Percentiles rank a stretch among this genome's conserved stretches.
Conservation (phyloP, 2,329 filamentous ascomycete species). For the Chaetomium sp. region DNA sequence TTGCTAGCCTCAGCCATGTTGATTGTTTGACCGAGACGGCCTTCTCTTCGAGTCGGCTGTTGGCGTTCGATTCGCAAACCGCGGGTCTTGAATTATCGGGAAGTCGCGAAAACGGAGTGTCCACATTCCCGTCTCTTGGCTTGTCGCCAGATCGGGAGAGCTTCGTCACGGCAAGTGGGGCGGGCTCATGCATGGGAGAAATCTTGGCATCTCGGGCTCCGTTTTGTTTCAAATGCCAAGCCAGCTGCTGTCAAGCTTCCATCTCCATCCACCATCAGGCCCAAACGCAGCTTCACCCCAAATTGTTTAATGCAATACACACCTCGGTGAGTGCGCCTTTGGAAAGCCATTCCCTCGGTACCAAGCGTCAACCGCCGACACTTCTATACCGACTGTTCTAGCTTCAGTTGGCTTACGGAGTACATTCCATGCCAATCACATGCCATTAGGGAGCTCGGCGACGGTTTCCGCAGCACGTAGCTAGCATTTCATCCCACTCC, state of each 20-base stretch:
- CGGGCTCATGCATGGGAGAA: neutral
- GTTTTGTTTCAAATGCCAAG: neutral
- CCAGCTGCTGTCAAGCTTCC: neutral
- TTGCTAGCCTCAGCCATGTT: conserved; percentile 39
- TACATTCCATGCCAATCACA: neutral
- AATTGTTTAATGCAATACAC: no score
- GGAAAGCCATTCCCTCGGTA: no score
- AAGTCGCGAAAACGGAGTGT: neutral
- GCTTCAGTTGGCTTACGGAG: no score
- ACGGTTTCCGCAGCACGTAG: no score
- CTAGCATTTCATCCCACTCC: no score
- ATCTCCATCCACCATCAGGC: no score
- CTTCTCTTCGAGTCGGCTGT: neutral
- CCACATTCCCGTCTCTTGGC: neutral
- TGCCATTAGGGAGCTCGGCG: neutral
- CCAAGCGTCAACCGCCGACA: no score
- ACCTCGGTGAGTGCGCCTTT: no score
- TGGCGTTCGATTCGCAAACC: neutral
- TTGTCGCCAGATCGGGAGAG: conserved; percentile 18
- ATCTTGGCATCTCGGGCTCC: neutral
- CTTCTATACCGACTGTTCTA: no score
- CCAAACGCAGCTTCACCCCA: no score
- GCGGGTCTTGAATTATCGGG: neutral
- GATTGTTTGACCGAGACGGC: conserved; percentile 7
- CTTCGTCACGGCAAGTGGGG: conserved; percentile 17